Evolutionary conservation across 2,329 filamentous ascomycete genomes (phyloP), one percentile per base, ranked within the genome.

Genomic region (Colletotrichum tofieldiae): DNA sequence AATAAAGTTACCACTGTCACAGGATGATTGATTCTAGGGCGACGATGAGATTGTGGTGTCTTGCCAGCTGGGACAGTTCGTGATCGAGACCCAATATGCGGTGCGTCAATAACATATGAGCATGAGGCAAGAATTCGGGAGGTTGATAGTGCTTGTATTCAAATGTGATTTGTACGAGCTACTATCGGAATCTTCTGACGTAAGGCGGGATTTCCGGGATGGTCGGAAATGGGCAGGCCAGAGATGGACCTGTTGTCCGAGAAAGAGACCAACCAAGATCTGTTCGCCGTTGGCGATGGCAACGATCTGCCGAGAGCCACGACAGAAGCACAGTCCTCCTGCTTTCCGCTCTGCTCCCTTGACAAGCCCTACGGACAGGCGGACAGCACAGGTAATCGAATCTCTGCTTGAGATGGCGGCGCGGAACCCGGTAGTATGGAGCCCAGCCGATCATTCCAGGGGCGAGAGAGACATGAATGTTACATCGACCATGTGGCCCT

Each of bases 11-110:
- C 37, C 52, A 60, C 37, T 49, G 29, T 58, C 35, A 59, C 59
- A 26, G 43, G 37, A n/a, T 54, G 20, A 45, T 47, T 55, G 54
- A 70, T 37, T 49, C 65, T 14, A 65, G 70, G 70, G 70, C 70
- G 65, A 20, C 47, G n/a, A 18, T 23, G 45, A 72, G 51, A 72
- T 72, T 69, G 60, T 65, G 60, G 18, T 72, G 70, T 72, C 70
- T 72, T 59, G 61, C 52, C 23, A 54, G n/a, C 54, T 56, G 61
- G 70, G 52, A 60, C 39, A 55, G 47, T 45, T 47, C 37, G 39
- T 37, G 55, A 69, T 51, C 51, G 37, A 69, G 43, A 47, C 45
- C 51, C 29, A 35, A 43, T 54, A 39, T n/a, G 56, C 45, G 26
- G n/a, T 58, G 56, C 37, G 39, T 59, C 5, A 43, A 41, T 14